These are phyloP conservation scores for Theobroma cacao DNA, from an alignment of 345 rosid species.

Conservation along the genomic window DNA sequence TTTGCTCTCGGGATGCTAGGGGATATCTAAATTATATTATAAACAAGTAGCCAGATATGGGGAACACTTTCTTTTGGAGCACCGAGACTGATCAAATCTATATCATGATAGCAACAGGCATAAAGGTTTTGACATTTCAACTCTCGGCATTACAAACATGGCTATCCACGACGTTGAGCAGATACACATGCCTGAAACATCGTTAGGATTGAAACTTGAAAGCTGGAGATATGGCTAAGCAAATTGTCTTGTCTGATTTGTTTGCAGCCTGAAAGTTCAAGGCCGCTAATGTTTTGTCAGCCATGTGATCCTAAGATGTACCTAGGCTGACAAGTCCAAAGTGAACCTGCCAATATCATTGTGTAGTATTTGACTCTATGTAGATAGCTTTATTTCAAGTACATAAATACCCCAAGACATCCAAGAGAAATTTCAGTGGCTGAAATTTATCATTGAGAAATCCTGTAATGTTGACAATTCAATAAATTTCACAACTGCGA, in stretches of 20 bases:
- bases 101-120: conserved; percentile 9
- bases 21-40: background rate
- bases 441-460: background rate
- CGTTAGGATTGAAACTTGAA: background rate
- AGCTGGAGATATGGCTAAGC: background rate
- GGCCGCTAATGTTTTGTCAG: background rate
- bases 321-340: background rate
- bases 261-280: background rate
- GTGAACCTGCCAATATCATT: background rate
- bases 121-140: background rate
- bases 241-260: background rate
- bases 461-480: background rate
- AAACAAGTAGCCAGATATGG: background rate
- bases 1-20: background rate
- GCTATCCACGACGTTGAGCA: background rate
- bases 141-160: background rate
- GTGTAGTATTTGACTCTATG: background rate
- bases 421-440: background rate
- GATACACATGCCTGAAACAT: background rate
- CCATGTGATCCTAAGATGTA: background rate
- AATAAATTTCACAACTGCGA: background rate
- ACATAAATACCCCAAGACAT: background rate
- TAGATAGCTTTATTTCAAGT: background rate
- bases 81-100: background rate
- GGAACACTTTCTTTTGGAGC: background rate